These are phyloP conservation scores for Phoma herbarum DNA, from an alignment of 2,329 filamentous ascomycete species.

Conservation along the genomic window DNA sequence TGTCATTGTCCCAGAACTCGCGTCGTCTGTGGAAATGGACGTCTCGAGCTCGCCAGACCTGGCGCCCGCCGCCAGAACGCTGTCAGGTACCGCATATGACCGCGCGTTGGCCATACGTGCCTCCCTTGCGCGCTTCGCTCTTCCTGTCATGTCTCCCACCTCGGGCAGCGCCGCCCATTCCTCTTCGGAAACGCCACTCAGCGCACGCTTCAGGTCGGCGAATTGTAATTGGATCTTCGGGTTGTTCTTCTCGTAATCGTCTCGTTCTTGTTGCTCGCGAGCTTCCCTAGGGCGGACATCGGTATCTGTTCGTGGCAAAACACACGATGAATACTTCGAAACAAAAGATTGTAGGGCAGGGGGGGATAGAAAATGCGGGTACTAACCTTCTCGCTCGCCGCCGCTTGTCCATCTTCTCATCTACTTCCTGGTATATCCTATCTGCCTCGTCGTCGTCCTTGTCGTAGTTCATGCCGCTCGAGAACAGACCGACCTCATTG, in stretches of 20 bases:
- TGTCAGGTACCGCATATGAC: conserved; percentile 97
- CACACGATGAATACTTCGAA: conserved; percentile 70
- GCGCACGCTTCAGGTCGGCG: conserved; percentile 89
- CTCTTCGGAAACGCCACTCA: conserved; percentile 89
- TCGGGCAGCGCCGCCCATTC: conserved; percentile 97
- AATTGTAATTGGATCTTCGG: conserved; percentile 99
- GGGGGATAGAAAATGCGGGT: conserved; percentile 33
- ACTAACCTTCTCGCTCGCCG: conserved; percentile 88
- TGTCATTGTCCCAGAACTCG: conserved; percentile 86
- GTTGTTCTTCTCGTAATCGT: conserved; percentile 96
- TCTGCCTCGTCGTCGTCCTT: conserved; percentile 98
- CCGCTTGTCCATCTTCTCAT: conserved; percentile 95
- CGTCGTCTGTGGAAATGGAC: conserved; percentile 74
- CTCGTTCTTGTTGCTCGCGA: conserved; percentile 87
- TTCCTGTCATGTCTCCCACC: conserved; percentile 94
- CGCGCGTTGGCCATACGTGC: conserved; percentile 71
- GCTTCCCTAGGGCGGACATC: conserved; percentile 85
- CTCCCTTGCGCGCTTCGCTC: conserved; percentile 86
- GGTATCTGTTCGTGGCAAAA: conserved; percentile 77
- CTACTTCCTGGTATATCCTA: conserved; percentile 92
- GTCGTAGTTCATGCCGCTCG: conserved; percentile 88
- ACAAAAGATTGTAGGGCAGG: conserved; percentile 30
- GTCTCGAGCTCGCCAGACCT: conserved; percentile 84
- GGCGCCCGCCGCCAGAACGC: conserved; percentile 86
- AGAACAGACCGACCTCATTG: conserved; percentile 95